A percentile compares a stretch with the other conserved stretches of the same genome.
phyloP scores from a whole-genome alignment of 106 monocot species.

The Acorus calamus region DNA sequence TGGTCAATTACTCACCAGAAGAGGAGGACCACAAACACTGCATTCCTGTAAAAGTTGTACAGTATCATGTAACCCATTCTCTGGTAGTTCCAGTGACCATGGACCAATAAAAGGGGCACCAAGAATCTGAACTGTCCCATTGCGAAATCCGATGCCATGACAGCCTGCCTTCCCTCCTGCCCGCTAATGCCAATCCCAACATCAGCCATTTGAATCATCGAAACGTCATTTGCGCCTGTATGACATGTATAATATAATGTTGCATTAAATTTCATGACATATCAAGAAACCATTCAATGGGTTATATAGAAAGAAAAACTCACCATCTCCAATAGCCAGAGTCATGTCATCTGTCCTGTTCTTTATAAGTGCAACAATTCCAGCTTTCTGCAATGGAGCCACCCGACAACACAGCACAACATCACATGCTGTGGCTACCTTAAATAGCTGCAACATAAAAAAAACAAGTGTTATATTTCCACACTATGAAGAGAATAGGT shows the following conservation, averaged over 20 bases:
- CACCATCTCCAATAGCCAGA: constrained; percentile 98
- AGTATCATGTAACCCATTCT: constrained; percentile 94
- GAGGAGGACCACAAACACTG: constrained; percentile 64
- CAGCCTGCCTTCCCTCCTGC: constrained; percentile 91
- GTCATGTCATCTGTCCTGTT: constrained; percentile 88
- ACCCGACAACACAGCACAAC: constrained; percentile 95
- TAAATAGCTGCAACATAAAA: constrained; percentile 49
- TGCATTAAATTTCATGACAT: too few relatives aligned
- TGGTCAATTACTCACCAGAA: constrained; percentile 53
- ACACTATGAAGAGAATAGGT: neutral
- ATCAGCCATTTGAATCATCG: constrained; percentile 99
- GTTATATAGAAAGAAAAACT: neutral
- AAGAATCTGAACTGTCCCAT: constrained; percentile 99
- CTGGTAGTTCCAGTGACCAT: constrained; percentile 99
- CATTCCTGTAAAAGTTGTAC: constrained; percentile 97
- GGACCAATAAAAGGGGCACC: constrained; percentile 86
- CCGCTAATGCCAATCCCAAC: constrained; percentile 97
- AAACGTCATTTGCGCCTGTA: constrained; percentile 97
- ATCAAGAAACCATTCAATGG: too few relatives aligned
- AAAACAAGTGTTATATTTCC: neutral
- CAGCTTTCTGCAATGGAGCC: constrained; percentile 94
- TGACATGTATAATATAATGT: too few relatives aligned
- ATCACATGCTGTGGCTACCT: constrained; percentile 68
- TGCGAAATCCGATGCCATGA: constrained; percentile 97
- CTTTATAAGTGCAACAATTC: constrained; percentile 90